phyloP scores from a whole-genome alignment of 768 basidiomycete genomes.

The Glaciozyma martinii region DNA sequence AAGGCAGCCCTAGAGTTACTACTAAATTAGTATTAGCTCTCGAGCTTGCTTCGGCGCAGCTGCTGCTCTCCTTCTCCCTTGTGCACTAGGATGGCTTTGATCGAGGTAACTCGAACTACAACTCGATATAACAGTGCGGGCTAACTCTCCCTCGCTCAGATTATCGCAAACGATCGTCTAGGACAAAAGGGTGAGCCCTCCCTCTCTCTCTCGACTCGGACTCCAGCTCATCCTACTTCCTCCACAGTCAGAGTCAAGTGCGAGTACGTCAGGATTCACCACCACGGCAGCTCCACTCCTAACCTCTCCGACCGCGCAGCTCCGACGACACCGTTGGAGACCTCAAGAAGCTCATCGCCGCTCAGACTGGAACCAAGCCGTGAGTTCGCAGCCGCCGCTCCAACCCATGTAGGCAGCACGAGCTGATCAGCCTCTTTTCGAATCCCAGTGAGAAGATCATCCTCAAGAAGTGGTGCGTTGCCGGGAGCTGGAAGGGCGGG shows the following conservation, averaged over 20 bases:
- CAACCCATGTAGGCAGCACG: too few species aligned
- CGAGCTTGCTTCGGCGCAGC: too few species aligned
- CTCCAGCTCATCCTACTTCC: neutral
- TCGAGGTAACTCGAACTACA: too few species aligned
- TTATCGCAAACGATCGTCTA: slow-evolving; percentile 91
- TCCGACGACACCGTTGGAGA: slow-evolving; percentile 95
- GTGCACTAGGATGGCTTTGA: too few species aligned
- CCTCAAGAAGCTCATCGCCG: slow-evolving; percentile 91
- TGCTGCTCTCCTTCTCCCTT: too few species aligned
- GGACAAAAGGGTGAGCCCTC: slow-evolving; percentile 70
- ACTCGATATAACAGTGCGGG: too few species aligned
- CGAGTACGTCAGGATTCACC: slow-evolving; percentile 31
- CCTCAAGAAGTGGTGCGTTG: slow-evolving; percentile 82
- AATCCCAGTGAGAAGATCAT: slow-evolving; percentile 52
- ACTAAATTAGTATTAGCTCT: too few species aligned
- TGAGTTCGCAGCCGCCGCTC: slow-evolving; percentile 8
- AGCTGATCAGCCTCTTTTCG: too few species aligned
- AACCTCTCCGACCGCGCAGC: slow-evolving; percentile 40
- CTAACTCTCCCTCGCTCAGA: slow-evolving; percentile 48
- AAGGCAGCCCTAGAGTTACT: too few species aligned
- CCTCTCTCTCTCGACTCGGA: neutral
- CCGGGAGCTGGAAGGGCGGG: too few species aligned
- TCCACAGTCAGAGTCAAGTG: slow-evolving; percentile 86
- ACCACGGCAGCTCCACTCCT: neutral
- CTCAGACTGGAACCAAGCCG: slow-evolving; percentile 81